Percentiles rank a stretch among this genome's conserved stretches.
Evolutionary conservation across 192 early-diverging fungal genomes (phyloP).

Genomic region (Entrophospora sp.): DNA sequence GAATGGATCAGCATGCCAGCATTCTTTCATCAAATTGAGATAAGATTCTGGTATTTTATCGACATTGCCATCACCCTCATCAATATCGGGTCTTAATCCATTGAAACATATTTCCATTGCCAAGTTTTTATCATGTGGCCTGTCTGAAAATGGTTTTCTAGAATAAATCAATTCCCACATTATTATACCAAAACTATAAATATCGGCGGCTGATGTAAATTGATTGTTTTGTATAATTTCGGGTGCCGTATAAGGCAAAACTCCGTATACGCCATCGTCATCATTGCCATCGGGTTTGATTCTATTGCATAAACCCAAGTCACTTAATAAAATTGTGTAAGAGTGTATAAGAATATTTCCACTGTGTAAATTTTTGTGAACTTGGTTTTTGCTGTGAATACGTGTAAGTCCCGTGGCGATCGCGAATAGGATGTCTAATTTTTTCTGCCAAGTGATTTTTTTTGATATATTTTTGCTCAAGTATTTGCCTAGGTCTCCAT

Average conservation of each 20-base stretch:
- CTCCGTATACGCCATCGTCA: too few species aligned
- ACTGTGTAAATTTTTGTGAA: constrained; percentile 30
- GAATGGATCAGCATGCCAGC: neutral
- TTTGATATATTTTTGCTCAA: constrained; percentile 25
- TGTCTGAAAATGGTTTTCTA: constrained; percentile 22
- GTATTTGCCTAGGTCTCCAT: constrained; percentile 29
- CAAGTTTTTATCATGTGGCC: constrained; percentile 6
- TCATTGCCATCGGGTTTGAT: too few species aligned
- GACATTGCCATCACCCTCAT: too few species aligned
- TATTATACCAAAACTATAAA: constrained; percentile 34
- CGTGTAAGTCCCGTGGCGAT: constrained; percentile 27
- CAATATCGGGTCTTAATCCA: neutral
- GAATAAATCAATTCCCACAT: constrained; percentile 35
- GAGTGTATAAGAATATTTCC: constrained; percentile 12
- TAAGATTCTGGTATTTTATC: neutral
- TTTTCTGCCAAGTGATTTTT: constrained; percentile 21
- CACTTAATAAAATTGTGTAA: neutral
- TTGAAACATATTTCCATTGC: neutral
- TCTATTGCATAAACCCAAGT: neutral
- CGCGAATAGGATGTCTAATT: constrained; percentile 24
- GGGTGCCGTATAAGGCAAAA: too few species aligned
- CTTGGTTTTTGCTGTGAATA: constrained; percentile 33
- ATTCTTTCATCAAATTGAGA: neutral
- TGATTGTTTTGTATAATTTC: constrained; percentile 26
- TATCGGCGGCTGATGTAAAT: constrained; percentile 26